phyloP scores from a whole-genome alignment of 2,329 filamentous ascomycete genomes.

The Penicillium sp. region DNA sequence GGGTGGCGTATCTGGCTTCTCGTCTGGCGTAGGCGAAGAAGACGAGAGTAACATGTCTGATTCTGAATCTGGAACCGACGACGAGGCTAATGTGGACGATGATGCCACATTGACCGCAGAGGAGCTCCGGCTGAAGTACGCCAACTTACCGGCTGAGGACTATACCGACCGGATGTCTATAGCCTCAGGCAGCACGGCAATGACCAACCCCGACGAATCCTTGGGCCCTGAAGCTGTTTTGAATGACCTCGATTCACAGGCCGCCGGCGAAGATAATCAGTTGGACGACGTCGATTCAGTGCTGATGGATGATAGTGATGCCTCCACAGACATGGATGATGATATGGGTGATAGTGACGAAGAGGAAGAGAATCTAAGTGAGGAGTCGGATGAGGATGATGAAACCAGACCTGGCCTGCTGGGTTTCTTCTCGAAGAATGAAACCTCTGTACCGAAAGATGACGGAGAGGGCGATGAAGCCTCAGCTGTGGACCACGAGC shows the following conservation, averaged over 20 bases:
- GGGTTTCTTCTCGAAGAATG: constrained; percentile 48
- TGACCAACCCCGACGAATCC: constrained; percentile 19
- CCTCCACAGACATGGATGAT: constrained; percentile 48
- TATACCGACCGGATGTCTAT: constrained; percentile 25
- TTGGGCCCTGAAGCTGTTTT: constrained; percentile 19
- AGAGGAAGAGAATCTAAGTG: constrained; percentile 49
- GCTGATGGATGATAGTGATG: constrained; percentile 47
- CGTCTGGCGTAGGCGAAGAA: constrained; percentile 60
- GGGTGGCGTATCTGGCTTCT: constrained; percentile 26
- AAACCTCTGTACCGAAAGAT: constrained; percentile 31
- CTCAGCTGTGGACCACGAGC: constrained; percentile 24
- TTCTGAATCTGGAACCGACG: constrained; percentile 44
- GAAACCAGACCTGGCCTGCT: constrained; percentile 43
- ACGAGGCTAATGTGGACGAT: constrained; percentile 38
- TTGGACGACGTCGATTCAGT: constrained; percentile 46
- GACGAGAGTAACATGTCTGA: constrained; percentile 52
- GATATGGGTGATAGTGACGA: constrained; percentile 49
- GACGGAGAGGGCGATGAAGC: constrained; percentile 32
- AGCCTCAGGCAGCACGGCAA: constrained; percentile 20
- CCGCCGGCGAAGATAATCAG: constrained; percentile 28
- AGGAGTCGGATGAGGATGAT: constrained; percentile 44
- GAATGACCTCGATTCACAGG: constrained; percentile 22
- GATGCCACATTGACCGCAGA: constrained; percentile 48
- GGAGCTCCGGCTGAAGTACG: constrained; percentile 49
- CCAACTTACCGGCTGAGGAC: constrained; percentile 34